phyloP scores from a whole-genome alignment of 148 eudicot genomes.

The Vaccinium vitisidaea region DNA sequence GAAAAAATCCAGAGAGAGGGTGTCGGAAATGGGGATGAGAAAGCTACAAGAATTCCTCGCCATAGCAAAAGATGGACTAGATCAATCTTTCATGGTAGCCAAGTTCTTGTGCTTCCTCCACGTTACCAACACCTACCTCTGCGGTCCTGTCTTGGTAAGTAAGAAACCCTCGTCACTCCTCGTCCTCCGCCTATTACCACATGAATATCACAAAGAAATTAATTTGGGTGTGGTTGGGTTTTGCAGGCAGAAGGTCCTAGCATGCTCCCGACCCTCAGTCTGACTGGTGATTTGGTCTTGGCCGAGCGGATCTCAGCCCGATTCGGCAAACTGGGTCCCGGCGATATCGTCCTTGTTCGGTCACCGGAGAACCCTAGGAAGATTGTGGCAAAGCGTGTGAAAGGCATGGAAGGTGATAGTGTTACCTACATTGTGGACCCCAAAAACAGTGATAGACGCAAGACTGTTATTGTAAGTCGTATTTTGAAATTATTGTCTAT shows the following conservation, averaged over 20 bases:
- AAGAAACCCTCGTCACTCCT: background rate
- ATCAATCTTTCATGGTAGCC: conserved; percentile 35
- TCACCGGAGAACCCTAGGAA: conserved; percentile 65
- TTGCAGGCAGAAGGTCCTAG: conserved; percentile 74
- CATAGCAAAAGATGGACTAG: conserved; percentile 49
- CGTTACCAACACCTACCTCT: conserved; percentile 57
- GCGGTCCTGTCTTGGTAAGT: conserved; percentile 48
- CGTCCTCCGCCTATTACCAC: background rate
- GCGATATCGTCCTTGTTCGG: conserved; percentile 62
- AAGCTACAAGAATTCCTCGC: conserved; percentile 32
- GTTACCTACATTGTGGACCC: conserved; percentile 47
- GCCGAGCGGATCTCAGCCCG: conserved; percentile 58
- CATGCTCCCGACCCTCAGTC: conserved; percentile 80
- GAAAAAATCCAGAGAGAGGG: background rate
- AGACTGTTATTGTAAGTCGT: conserved; percentile 51
- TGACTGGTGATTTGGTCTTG: conserved; percentile 58
- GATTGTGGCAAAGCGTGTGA: conserved; percentile 57
- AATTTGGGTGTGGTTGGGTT: conserved; percentile 2
- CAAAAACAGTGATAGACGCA: conserved; percentile 27
- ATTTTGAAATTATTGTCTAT: background rate
- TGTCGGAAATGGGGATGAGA: conserved; percentile 11
- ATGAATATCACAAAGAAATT: background rate
- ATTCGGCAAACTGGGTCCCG: conserved; percentile 44
- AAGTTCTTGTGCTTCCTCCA: conserved; percentile 64
- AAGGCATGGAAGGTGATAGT: conserved; percentile 70